Evolutionary conservation across 441 rosid species (phyloP).

Genomic region (Pelargonium fulgidum): DNA sequence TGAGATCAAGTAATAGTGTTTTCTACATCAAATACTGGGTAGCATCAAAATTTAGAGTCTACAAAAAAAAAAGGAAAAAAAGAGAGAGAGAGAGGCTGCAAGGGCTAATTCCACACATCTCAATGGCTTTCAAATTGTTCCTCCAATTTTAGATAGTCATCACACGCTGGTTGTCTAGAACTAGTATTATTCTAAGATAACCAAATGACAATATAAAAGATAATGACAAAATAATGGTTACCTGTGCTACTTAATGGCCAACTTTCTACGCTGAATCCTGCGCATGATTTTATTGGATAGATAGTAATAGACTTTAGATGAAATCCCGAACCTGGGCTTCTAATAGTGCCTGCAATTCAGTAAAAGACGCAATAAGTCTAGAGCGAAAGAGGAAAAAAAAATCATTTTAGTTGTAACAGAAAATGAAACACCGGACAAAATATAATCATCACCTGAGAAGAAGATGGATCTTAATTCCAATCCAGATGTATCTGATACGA

Average conservation of each 20-base stretch:
- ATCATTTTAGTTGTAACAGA: background rate
- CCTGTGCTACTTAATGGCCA: constrained; percentile 90
- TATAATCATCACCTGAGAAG: constrained; percentile 41
- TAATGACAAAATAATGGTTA: constrained; percentile 23
- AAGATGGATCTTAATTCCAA: constrained; percentile 28
- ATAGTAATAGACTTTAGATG: constrained; percentile 56
- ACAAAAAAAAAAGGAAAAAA: too few relatives aligned
- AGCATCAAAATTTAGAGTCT: background rate
- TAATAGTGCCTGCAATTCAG: constrained; percentile 41
- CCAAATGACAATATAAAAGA: background rate
- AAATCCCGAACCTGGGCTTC: constrained; percentile 24
- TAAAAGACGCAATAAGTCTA: constrained; percentile 1
- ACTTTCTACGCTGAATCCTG: constrained; percentile 61
- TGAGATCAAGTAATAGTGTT: background rate
- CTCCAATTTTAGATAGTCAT: background rate
- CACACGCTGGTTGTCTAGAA: background rate
- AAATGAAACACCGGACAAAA: constrained; percentile 12
- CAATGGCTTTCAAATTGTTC: background rate
- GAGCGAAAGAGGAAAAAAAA: background rate
- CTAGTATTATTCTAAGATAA: background rate
- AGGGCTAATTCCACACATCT: background rate
- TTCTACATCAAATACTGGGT: background rate
- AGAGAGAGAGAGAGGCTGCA: background rate
- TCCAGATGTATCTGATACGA: constrained; percentile 32
- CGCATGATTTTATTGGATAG: constrained; percentile 88